phyloP scores from a whole-genome alignment of 768 basidiomycete species.

The Cystobasidium onofrii region DNA sequence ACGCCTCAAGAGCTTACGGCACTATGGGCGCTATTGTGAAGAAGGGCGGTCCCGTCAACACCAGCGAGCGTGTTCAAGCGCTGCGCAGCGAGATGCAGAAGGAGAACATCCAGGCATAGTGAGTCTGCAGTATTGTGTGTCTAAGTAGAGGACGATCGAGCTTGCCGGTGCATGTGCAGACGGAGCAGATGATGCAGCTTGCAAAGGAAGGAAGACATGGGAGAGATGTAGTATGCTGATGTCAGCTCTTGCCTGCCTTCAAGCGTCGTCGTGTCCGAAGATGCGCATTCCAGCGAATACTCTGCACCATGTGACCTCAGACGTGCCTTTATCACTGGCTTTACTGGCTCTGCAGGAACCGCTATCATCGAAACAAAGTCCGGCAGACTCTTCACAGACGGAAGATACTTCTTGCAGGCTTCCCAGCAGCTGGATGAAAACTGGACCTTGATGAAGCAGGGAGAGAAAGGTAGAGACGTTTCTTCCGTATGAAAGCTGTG shows the following conservation, averaged over 20 bases:
- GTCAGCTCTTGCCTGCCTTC: neutral
- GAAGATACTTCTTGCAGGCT: slow-evolving; percentile 89
- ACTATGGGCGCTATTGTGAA: slow-evolving; percentile 31
- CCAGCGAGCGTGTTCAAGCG: slow-evolving; percentile 56
- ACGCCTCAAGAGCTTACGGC: neutral
- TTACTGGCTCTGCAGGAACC: slow-evolving; percentile 87
- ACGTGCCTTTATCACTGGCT: slow-evolving; percentile 81
- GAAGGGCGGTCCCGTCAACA: slow-evolving; percentile 46
- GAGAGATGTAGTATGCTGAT: neutral
- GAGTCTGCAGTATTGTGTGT: slow-evolving; percentile 35
- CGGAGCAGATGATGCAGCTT: no score
- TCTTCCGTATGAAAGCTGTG: neutral
- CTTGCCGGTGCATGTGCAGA: neutral
- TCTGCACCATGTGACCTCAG: slow-evolving; percentile 44
- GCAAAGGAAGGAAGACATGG: neutral
- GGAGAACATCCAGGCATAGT: slow-evolving; percentile 57
- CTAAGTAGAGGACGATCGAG: neutral
- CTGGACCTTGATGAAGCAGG: slow-evolving; percentile 91
- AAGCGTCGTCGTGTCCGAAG: slow-evolving; percentile 78
- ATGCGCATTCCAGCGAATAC: slow-evolving; percentile 63
- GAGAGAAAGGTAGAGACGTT: slow-evolving; percentile 58
- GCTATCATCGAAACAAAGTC: slow-evolving; percentile 64
- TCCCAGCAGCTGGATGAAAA: slow-evolving; percentile 77
- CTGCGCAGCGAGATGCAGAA: slow-evolving; percentile 65
- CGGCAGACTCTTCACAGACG: slow-evolving; percentile 87